Base-by-base conservation (phyloP, 345 rosid species). In the Euphorbia tirucalli region DNA sequence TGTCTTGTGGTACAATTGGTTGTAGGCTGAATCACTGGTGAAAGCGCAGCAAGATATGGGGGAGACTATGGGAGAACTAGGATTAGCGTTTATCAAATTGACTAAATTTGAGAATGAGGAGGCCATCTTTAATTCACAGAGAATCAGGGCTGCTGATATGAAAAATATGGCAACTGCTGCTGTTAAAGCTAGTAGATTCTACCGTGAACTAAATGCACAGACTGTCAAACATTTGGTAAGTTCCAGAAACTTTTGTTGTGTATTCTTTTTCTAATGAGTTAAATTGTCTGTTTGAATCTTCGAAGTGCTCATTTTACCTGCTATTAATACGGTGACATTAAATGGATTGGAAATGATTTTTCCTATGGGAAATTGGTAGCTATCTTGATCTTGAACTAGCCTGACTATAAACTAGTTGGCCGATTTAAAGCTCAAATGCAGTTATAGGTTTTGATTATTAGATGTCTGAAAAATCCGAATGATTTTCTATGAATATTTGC, bases 1-100 rank as follows among this genome's bases (percentile, higher is more conserved):
- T 37, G 27, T 75, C 72, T 65, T 61, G 72, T 8, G 24, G 32
- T 69, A 21, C 68, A 60, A 68, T 57, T 65, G 28, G 49, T 37
- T 25, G 32, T 81, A 95, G 98, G 99, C 98, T 25, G 98, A 91
- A 76, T 68, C 88, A 11, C 85, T 95, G n/a, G 99, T 95, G 27
- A 91, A 95, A 81, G 90, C 94, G 50, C 98, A 93, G 74, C 97
- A 95, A 85, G 99, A 93, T 79, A 89, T 89, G 90, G 97, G 99
- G 61, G 98, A 93, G 65, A 93, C 99, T 49, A 84, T 93, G 92
- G 98, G 97, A 64, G 98, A 89, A 72, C 65, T 95, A 64, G 97
- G 99, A 52, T 75, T 91, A 79, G 86, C 97, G 14, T 93, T 96
- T 70, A 89, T 96, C 70, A 95, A 95, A 76, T 78, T 92, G 76